Base-by-base conservation (phyloP, 306 rosid genomes). In the Pachyrhizus erosus region DNA sequence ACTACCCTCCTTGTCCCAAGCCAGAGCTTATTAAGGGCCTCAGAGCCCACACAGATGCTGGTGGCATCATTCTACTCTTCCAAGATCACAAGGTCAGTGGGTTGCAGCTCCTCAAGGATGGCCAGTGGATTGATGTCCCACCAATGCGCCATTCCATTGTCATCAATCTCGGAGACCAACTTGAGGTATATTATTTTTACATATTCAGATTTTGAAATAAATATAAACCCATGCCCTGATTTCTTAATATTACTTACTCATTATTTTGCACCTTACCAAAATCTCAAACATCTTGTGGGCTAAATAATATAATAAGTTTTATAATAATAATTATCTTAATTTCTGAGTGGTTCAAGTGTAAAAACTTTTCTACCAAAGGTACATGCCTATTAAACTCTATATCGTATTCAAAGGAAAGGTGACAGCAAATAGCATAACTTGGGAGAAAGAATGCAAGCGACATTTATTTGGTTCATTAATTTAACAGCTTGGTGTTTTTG, bases 111-210 rank as follows among this genome's bases (percentile, higher is more conserved):
- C 92, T 94, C 34, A 94, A 94, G 65, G 94, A 94, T 69, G 92
- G 70, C 7, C 72, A 89, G 0, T 94, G 98, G 98, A 65, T 91
- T n/a, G 93, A 91, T 80, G 98, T 94, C 60, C 98, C 97, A 0
- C 98, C 97, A 17, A 83, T 91, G 97, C 93, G 86, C 55, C 97
- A 94, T 78, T 92, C 97, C 83, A 94, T 94, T 70, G 98, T 92
- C 57, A 80, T 91, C 88, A 92, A 94, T 90, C 84, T 91, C 23
- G 98, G 97, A 0, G 98, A 94, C 82, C 98, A 94, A 77, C 92
- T 92, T 48, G 98, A 94, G 92, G 97, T 94, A 87, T 87, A 80
- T n/a, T n/a, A n/a, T n/a, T n/a, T 2, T 18, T 54, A 0, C 10
- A 8, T 21, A 8, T 52, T 7, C 20, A n/a, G n/a, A n/a, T 18